Base-by-base conservation (phyloP, 805 yeast species). In the Blastobotrys chiropterorum region DNA sequence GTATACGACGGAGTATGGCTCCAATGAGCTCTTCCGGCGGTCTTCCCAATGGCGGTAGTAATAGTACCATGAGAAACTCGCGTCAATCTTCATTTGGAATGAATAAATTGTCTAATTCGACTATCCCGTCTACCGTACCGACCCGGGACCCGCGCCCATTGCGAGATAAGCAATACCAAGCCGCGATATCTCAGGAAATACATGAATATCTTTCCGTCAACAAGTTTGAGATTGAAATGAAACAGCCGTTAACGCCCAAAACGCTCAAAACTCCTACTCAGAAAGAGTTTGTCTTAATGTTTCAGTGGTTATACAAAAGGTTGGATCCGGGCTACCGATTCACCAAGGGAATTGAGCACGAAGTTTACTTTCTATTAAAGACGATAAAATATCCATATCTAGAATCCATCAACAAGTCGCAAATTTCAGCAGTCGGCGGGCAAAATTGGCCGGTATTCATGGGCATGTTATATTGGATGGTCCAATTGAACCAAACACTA, bases 401-500 rank as follows among this genome's bases (percentile, higher is more conserved):
- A 53, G 95, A 86, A 41, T 73, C 86, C 0, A 82, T 90, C 40
- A 86, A 85, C 66, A 83, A 90, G 62, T 84, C 94, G 0, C 95
- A 88, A 63, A 83, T 90, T 39, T 81, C 90, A 39, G 96, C 96
- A 0, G 96, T 88, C 11, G 96, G 96, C 3, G 95, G 96, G 2
- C 82, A 85, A 47, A 64, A 62, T 50, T 90, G 97, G 97, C 89
- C 87, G 11, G 77, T 78, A 5, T 86, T 88, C 57, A 66, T 90
- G 42, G 96, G 94, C 1, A 80, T 90, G 78, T 69, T 90, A 19
- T 82, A 85, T 64, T 90, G 97, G 97, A 65, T 90, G 44, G 81
- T 85, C 3, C 80, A 80, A 56, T 72, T 81, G 54, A 82, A 74
- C 59, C 62, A 55, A 56, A 74, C 71, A 48, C 66, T 72, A 52